Evolutionary conservation across 768 basidiomycete genomes (phyloP).

Genomic region (Leccinum uliginosum): DNA sequence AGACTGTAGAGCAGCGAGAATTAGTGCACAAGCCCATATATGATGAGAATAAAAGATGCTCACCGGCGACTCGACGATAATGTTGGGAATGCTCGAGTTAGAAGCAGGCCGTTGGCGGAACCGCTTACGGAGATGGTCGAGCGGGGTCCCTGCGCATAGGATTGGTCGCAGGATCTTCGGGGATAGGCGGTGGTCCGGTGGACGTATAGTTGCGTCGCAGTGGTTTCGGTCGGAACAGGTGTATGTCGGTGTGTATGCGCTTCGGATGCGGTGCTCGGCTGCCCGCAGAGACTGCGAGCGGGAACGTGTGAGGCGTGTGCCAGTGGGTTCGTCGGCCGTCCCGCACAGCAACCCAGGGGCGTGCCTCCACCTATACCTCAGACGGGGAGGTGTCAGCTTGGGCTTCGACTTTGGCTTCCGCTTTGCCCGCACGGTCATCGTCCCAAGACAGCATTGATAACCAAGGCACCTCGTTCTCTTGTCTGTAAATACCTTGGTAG

Average conservation of each 20-base stretch:
- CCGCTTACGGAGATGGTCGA: constrained; percentile 24
- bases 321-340: no score
- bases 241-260: no score
- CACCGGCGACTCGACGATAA: constrained; percentile 47
- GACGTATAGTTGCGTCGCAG: not conserved
- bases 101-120: constrained; percentile 32
- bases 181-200: not conserved
- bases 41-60: constrained; percentile 10
- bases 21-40: not conserved
- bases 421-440: no score
- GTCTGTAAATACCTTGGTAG: constrained; percentile 67
- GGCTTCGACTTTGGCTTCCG: no score
- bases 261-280: no score
- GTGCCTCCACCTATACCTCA: no score
- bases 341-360: no score
- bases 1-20: constrained; percentile 30
- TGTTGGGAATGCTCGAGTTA: constrained; percentile 36
- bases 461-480: constrained; percentile 68
- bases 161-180: constrained; percentile 5
- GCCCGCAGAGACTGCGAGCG: no score
- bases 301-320: no score
- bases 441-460: constrained; percentile 70
- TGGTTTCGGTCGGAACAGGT: constrained; percentile 10
- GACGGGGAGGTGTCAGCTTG: no score
- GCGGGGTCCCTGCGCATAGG: constrained; percentile 14